phyloP scores from a whole-genome alignment of 352 stramenopile species.

The Phytophthora sojae region DNA sequence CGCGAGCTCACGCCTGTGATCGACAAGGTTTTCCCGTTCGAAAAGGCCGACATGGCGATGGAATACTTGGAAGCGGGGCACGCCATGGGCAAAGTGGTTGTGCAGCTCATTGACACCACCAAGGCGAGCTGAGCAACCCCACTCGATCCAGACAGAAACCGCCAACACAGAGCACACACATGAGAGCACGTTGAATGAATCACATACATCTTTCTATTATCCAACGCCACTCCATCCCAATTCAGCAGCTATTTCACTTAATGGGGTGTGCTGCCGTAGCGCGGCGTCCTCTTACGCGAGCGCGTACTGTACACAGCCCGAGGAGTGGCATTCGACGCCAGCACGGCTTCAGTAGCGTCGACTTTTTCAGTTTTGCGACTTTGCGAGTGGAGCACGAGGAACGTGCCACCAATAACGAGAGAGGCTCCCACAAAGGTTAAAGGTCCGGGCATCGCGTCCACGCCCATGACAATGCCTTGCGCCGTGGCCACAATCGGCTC shows the following conservation, averaged over 20 bases:
- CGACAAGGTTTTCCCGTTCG: constrained; percentile 76
- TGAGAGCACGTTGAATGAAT: constrained; percentile 3
- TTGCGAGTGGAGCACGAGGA: constrained; percentile 80
- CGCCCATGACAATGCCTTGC: constrained; percentile 76
- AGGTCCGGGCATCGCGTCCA: constrained; percentile 75
- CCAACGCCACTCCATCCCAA: neutral
- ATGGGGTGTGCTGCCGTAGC: constrained; percentile 54
- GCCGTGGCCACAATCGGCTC: constrained; percentile 88
- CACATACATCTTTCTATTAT: constrained; percentile 22
- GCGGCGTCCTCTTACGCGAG: constrained; percentile 54
- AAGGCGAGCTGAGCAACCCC: constrained; percentile 16
- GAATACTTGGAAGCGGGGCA: constrained; percentile 73
- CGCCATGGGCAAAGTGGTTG: constrained; percentile 71
- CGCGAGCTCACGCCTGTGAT: constrained; percentile 60
- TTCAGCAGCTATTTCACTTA: constrained; percentile 6
- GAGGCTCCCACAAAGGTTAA: constrained; percentile 76
- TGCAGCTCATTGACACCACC: constrained; percentile 50
- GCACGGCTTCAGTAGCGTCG: constrained; percentile 80
- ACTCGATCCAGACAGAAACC: neutral
- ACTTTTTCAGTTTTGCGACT: constrained; percentile 82
- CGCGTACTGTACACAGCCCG: constrained; percentile 70
- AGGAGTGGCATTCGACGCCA: constrained; percentile 63
- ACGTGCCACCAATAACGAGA: constrained; percentile 83
- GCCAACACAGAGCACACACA: neutral
- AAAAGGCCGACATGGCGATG: constrained; percentile 66